Conservation (phyloP, 495 filamentous ascomycete genomes). For the Lentithecium fluviatile region DNA sequence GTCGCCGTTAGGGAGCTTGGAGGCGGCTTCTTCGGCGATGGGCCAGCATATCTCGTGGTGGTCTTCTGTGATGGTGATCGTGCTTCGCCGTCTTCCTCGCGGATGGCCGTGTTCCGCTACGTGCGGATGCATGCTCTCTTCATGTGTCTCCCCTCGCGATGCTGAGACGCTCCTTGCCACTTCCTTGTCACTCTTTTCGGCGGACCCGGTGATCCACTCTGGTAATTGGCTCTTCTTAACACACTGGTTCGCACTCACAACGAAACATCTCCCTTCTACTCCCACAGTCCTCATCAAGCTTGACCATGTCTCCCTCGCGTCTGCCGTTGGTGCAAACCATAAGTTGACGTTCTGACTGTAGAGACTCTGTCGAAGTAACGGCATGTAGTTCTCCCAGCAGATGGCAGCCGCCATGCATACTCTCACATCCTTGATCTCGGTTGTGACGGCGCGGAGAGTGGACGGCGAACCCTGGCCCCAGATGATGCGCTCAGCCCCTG, state of each 20-base stretch:
- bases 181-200: neutral
- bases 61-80: slow-evolving; percentile 49
- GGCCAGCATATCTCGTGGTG: slow-evolving; percentile 58
- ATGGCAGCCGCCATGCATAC: slow-evolving; percentile 82
- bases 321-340: slow-evolving; percentile 89
- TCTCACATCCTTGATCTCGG: slow-evolving; percentile 72
- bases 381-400: slow-evolving; percentile 99
- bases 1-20: slow-evolving; percentile 32
- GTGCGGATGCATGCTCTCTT: neutral
- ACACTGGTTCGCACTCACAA: slow-evolving; percentile 86
- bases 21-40: slow-evolving; percentile 16
- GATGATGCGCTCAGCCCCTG: slow-evolving; percentile 75
- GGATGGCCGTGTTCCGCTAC: slow-evolving; percentile 17
- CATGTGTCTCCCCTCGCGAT: neutral
- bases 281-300: slow-evolving; percentile 78
- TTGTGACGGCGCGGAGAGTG: slow-evolving; percentile 77
- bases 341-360: slow-evolving; percentile 92
- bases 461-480: slow-evolving; percentile 87
- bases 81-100: slow-evolving; percentile 32
- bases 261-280: slow-evolving; percentile 77
- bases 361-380: slow-evolving; percentile 71
- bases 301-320: slow-evolving; percentile 80
- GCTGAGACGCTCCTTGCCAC: neutral
- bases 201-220: slow-evolving; percentile 50
- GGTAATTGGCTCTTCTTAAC: slow-evolving; percentile 59